phyloP scores from a whole-genome alignment of 331 rosid species.

The Rhamnella rubrinervis region DNA sequence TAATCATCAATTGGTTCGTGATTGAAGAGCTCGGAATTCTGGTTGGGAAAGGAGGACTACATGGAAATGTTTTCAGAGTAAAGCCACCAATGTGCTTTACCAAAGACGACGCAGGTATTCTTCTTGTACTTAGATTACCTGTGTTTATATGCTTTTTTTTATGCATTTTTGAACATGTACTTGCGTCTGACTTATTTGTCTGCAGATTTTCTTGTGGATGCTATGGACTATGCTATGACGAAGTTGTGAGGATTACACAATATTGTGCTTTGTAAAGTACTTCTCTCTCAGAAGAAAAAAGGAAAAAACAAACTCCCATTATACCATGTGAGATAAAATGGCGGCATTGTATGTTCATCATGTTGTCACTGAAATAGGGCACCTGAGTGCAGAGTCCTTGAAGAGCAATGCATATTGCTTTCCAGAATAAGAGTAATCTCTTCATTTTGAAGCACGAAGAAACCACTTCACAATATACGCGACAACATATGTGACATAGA shows the following conservation, averaged over 20 bases:
- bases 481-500: constrained; percentile 2
- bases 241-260: constrained; percentile 41
- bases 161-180: background rate
- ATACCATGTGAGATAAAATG: too few species aligned
- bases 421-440: too few species aligned
- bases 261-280: constrained; percentile 9
- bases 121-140: background rate
- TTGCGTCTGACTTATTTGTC: constrained; percentile 3
- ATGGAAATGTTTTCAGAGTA: constrained; percentile 78
- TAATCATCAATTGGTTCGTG: constrained; percentile 22
- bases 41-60: constrained; percentile 82
- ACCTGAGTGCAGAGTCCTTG: too few species aligned
- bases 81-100: constrained; percentile 83
- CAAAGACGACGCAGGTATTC: constrained; percentile 74
- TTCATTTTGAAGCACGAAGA: background rate
- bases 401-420: too few species aligned
- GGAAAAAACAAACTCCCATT: too few species aligned
- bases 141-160: background rate
- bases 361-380: too few species aligned
- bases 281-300: background rate
- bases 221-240: constrained; percentile 61
- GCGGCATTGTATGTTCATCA: too few species aligned
- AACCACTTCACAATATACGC: background rate
- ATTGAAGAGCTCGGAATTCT: constrained; percentile 70
- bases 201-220: constrained; percentile 86